These are phyloP conservation scores for Mycena vitilis DNA, from an alignment of 768 basidiomycete species.

Conservation along the genomic window DNA sequence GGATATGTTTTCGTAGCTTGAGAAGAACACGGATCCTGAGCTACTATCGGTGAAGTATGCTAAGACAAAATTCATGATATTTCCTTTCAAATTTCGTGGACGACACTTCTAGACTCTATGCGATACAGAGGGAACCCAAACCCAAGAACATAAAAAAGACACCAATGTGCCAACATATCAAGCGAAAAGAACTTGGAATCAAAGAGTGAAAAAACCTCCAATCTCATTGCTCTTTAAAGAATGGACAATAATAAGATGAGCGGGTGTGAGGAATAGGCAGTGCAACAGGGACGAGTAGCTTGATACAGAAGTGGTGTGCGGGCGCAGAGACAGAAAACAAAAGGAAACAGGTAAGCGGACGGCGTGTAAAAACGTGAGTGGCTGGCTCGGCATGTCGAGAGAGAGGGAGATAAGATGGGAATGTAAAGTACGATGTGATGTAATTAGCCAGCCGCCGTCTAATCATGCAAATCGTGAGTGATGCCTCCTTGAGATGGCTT, in stretches of 20 bases:
- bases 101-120: conserved; percentile 12
- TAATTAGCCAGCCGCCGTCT: conserved; percentile 38
- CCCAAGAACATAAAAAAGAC: background rate
- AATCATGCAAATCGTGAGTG: conserved; percentile 38
- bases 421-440: conserved; percentile 26
- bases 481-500: conserved; percentile 42
- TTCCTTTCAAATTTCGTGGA: background rate
- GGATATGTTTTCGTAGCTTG: too few relatives aligned
- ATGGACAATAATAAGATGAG: conserved; percentile 29
- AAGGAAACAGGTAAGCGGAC: conserved; percentile 13
- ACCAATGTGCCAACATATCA: background rate
- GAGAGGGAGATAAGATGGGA: conserved; percentile 17
- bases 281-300: conserved; percentile 35
- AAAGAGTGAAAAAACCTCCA: conserved; percentile 22
- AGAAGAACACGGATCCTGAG: too few relatives aligned
- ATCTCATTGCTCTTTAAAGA: conserved; percentile 29
- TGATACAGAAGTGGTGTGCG: conserved; percentile 38
- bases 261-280: conserved; percentile 30
- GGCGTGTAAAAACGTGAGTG: conserved; percentile 35
- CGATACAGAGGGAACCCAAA: conserved; percentile 10
- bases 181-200: background rate
- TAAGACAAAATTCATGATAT: too few relatives aligned
- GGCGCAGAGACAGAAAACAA: conserved; percentile 20
- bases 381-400: conserved; percentile 34
- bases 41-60: too few relatives aligned